A percentile compares a stretch with the other conserved stretches of the same genome.
phyloP scores from a whole-genome alignment of 192 early-diverging fungal species.

The Fimicolochytrium jonesii region DNA sequence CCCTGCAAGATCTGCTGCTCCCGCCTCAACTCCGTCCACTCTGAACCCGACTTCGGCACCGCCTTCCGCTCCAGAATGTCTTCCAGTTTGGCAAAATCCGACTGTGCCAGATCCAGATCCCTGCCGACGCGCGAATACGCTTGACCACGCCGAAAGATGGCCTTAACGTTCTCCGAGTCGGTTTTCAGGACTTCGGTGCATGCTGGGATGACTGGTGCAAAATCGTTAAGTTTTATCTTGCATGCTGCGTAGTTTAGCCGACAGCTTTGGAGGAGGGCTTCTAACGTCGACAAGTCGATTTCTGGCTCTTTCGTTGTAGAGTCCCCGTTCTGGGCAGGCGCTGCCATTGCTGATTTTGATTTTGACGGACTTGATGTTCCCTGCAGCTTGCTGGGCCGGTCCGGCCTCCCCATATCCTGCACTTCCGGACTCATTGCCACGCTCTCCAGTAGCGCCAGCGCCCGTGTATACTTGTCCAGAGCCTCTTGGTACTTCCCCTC shows the following conservation, averaged over 20 bases:
- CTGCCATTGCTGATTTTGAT: too few species aligned
- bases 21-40: conserved; percentile 36
- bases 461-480: conserved; percentile 41
- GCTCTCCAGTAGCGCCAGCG: conserved; percentile 44
- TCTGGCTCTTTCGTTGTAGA: neutral
- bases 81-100: conserved; percentile 32
- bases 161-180: conserved; percentile 44
- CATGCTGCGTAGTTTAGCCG: conserved; percentile 54
- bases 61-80: conserved; percentile 13
- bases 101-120: conserved; percentile 50
- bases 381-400: conserved; percentile 1
- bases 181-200: conserved; percentile 45
- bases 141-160: conserved; percentile 48
- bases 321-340: neutral
- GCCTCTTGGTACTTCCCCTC: conserved; percentile 36
- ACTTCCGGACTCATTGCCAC: conserved; percentile 30
- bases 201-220: conserved; percentile 35
- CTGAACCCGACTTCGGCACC: conserved; percentile 12
- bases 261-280: conserved; percentile 22
- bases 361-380: too few species aligned
- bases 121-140: conserved; percentile 44
- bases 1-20: conserved; percentile 32
- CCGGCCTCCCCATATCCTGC: conserved; percentile 30
- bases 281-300: conserved; percentile 25
- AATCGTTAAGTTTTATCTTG: conserved; percentile 49